phyloP scores from a whole-genome alignment of 352 stramenopile genomes.

The Phytophthora nicotianae region DNA sequence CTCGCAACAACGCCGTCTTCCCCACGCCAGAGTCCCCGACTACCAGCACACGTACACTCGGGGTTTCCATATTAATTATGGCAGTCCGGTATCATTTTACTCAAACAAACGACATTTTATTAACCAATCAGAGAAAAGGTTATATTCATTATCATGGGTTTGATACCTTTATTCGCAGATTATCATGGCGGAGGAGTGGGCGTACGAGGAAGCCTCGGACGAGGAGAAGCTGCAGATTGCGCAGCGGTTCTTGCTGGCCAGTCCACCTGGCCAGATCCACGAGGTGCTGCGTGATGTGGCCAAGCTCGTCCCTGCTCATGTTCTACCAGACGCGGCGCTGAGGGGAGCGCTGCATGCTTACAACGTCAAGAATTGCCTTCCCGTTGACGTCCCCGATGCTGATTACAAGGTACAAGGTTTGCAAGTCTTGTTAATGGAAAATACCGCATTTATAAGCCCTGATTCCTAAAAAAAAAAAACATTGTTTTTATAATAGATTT shows the following conservation, averaged over 20 bases:
- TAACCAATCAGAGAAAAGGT: conserved; percentile 1
- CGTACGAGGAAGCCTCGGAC: conserved; percentile 75
- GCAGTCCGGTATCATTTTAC: conserved; percentile 4
- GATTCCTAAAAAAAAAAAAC: not conserved
- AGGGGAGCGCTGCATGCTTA: conserved; percentile 78
- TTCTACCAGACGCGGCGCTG: conserved; percentile 77
- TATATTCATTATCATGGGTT: conserved; percentile 1
- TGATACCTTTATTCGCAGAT: conserved; percentile 11
- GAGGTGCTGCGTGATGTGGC: conserved; percentile 86
- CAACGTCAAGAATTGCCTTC: conserved; percentile 74
- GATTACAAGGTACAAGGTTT: conserved; percentile 84
- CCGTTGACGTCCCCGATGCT: conserved; percentile 71
- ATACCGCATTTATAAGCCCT: not conserved
- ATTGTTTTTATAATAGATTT: conserved; percentile 45
- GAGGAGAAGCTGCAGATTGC: conserved; percentile 91
- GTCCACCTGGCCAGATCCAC: conserved; percentile 88
- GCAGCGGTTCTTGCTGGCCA: conserved; percentile 90
- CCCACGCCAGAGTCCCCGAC: conserved; percentile 87
- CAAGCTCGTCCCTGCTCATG: conserved; percentile 74
- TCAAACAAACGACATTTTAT: not conserved
- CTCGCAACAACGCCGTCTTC: conserved; percentile 79
- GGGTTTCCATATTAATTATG: conserved; percentile 62
- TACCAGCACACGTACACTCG: conserved; percentile 76
- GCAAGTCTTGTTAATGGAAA: not conserved
- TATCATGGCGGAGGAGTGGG: conserved; percentile 72